Base-by-base conservation (phyloP, 306 rosid species). In the Corylus avellana region DNA sequence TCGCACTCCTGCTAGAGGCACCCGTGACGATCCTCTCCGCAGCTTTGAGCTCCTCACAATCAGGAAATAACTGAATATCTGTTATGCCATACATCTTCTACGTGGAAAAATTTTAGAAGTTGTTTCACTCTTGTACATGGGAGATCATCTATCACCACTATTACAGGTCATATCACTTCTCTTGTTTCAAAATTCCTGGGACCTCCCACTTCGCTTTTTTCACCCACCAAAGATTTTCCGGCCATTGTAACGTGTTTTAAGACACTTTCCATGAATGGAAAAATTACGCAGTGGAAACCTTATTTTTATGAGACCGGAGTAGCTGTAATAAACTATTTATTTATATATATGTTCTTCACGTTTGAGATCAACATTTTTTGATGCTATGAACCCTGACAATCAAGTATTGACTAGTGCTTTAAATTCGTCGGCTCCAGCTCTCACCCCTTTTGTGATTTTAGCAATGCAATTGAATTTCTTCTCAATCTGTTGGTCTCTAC, bases 31-130 rank as follows among this genome's bases (percentile, higher is more conserved):
- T 77, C 88, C 97, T 78, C 91, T 96, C 29, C 82, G 93, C 46
- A 93, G 90, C 94, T 96, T 96, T 59, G 99, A 96, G 85, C 89
- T 80, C 79, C 94, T 96, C 62, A 82, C 88, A 73, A 87, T 96
- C 88, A 91, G 94, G 82, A 93, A 88, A 92, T 96, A 86, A 81
- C 20, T 56, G 69, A 63, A 42, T 42, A 68, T 10, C n/a, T 42
- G 72, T 54, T 56, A 51, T 56, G 53, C 79, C 47, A n/a, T 39
- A 49, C 80, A 14, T 62, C 80, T 46, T 76, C 61, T 63, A 72
- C 79, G 71, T 84, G 79, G 66, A 22, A 66, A 63, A 86, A 18
- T 78, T 51, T 80, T 84, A 79, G 72, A 77, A 77, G 76, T 35
- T 78, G 71, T 48, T 54, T 67, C 73, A 62, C 75, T 71, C 77